Base-by-base conservation (phyloP, 1,284 basidiomycete species). In the Sparassis latifolia region DNA sequence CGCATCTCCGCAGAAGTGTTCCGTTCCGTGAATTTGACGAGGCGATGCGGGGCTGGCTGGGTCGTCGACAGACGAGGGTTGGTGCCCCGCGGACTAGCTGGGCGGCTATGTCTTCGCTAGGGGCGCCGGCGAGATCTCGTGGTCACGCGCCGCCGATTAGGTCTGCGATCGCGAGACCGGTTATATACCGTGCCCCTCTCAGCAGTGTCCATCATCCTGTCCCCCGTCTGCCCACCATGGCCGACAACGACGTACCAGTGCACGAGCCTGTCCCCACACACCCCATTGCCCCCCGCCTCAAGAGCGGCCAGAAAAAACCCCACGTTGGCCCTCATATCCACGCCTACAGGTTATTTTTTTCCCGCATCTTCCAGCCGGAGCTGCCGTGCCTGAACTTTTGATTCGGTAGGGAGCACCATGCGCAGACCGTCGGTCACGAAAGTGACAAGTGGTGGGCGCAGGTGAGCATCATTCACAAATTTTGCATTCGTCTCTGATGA, bases 391-490 rank as follows among this genome's bases (percentile, higher is more conserved):
- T 20, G 20, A 20, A 20, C 20, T 20, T 20, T 20, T 20, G 20
- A 20, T 47, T 48, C 10, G 37, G n/a, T 47, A 62, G 60, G 42
- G 29, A 50, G 43, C 77, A 79, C 37, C 92, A 94, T 66, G 70
- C 74, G 10, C 69, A 83, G 70, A 89, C 89, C 10, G 66, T 92
- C 42, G 89, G 89, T 44, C 74, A 82, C 49, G 76, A 83, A 58
- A 84, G 84, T 31, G 89, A 93, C 61, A 74, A 78, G 58, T 97
- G 91, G 87, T 97, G 93, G 93, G 82, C 81, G 48, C 81, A 86
- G 77, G 90, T 87, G 46, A 49, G 67, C 12, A 28, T 27, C 27
- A 44, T 20, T 20, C 20, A 45, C 5, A 9, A n/a, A 12, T 44
- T 31, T 30, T n/a, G 47, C 10, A 45, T 42, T 28, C 33, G 9